Conservation (phyloP, 495 filamentous ascomycete species). For the Lindgomyces ingoldianus region DNA sequence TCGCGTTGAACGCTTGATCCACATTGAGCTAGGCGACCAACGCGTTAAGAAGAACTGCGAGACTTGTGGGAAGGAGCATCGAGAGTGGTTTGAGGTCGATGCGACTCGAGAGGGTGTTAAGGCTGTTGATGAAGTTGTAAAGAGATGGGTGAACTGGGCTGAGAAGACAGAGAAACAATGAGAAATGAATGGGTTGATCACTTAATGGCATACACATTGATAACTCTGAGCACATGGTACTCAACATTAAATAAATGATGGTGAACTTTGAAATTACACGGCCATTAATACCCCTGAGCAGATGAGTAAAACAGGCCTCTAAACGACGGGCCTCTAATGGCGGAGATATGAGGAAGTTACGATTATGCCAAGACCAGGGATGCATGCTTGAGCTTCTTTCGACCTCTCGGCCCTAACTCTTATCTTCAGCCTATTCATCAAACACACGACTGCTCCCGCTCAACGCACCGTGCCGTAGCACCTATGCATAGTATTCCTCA, state of each 20-base stretch:
- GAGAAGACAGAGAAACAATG: constrained; percentile 45
- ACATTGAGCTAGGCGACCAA: constrained; percentile 76
- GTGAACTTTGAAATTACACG: too few species aligned
- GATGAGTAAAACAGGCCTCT: too few species aligned
- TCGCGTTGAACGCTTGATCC: constrained; percentile 87
- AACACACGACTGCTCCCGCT: too few species aligned
- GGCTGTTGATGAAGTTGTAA: constrained; percentile 79
- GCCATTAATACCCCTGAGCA: too few species aligned
- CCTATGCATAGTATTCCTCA: too few species aligned
- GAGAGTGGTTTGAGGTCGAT: constrained; percentile 94
- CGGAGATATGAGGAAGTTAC: too few species aligned
- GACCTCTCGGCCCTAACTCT: too few species aligned
- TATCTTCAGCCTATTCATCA: too few species aligned
- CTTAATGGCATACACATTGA: background rate
- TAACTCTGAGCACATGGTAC: background rate
- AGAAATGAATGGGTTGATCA: background rate
- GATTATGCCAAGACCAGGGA: too few species aligned
- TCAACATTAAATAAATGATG: background rate
- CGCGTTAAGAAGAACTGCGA: constrained; percentile 68
- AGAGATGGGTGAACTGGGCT: constrained; percentile 83
- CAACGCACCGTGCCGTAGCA: too few species aligned
- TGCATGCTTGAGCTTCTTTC: too few species aligned
- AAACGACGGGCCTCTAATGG: too few species aligned
- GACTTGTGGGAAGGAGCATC: constrained; percentile 82
- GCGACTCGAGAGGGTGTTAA: constrained; percentile 69